Evolutionary conservation across 306 rosid genomes (phyloP), one percentile per base, ranked within the genome.

Genomic region (Abrus precatorius): DNA sequence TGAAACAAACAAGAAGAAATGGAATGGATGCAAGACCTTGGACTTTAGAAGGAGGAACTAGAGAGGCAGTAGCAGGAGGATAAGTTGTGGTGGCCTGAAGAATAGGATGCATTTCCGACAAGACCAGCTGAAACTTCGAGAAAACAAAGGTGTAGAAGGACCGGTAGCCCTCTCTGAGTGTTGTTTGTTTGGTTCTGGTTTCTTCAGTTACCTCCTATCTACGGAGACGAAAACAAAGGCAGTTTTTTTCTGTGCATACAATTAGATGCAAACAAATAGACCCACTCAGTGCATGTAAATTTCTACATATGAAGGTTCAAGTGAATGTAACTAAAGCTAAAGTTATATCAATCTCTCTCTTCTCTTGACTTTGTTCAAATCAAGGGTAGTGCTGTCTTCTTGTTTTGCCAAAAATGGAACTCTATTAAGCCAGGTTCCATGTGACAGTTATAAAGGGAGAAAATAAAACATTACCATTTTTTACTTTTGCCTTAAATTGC

Each of bases 11-110:
- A 54, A 52, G n/a, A 50, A 53, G n/a, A 49, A 29, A 76, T 28
- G 44, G 40, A 81, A 36, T 45, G 61, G 71, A 75, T 32, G 57
- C 30, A 64, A 84, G 83, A 89, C 91, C 90, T 90, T 87, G 85
- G 66, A 53, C 9, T 34, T 36, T 2, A 4, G 30, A 56, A 60
- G 74, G 83, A 54, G 85, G 41, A 69, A 76, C 73, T 27, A 63
- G 75, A 77, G 77, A 80, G 44, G 75, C 12, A 78, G 56, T 29
- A 54, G 86, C 62, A 77, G 82, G 9, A 77, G 82, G 8, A 64
- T 20, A 6, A 40, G 40, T 34, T 74, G 47, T 12, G 50, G 12
- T 59, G 34, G 72, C 9, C 8, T 55, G 85, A 85, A 20, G 53
- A 41, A 83, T 14, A 36, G 10, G 79, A 62, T 12, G 68, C 3